phyloP scores from a whole-genome alignment of 1,139 yeast genomes.

The Yamadazyma friedrichii region DNA sequence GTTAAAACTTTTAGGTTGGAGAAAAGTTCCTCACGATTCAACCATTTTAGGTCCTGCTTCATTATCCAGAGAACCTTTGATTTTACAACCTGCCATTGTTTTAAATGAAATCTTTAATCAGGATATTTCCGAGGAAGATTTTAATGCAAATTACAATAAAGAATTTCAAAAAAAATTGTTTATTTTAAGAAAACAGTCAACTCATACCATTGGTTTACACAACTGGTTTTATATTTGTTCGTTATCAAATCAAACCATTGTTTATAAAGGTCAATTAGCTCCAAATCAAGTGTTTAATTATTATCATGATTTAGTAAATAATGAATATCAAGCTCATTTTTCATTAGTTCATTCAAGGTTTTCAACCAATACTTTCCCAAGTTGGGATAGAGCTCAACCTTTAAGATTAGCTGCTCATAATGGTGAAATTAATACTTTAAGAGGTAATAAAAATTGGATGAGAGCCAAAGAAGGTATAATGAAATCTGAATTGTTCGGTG shows the following conservation, averaged over 20 bases:
- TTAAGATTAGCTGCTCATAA: constrained; percentile 97
- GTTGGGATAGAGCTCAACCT: constrained; percentile 99
- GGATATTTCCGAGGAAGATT: constrained; percentile 49
- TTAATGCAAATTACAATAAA: constrained; percentile 56
- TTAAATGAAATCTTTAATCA: constrained; percentile 55
- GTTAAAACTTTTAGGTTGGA: constrained; percentile 88
- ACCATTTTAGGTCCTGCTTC: constrained; percentile 94
- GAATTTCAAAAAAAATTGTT: constrained; percentile 81
- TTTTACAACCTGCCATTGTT: constrained; percentile 86
- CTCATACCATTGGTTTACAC: constrained; percentile 89
- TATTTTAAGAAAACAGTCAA: constrained; percentile 83
- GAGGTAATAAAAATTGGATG: constrained; percentile 99
- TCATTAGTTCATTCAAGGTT: constrained; percentile 96
- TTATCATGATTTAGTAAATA: constrained; percentile 89
- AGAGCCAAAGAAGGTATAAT: constrained; percentile 97
- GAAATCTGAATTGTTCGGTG: constrained; percentile 85
- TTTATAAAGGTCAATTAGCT: constrained; percentile 96
- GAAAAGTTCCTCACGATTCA: constrained; percentile 93
- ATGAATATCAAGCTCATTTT: constrained; percentile 92
- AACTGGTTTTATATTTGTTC: constrained; percentile 98
- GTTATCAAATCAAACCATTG: constrained; percentile 82
- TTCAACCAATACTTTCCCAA: constrained; percentile 97
- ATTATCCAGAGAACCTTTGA: constrained; percentile 85
- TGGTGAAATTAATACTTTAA: constrained; percentile 95
- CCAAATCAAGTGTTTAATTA: constrained; percentile 95